Base-by-base conservation (phyloP, 176 grass and related monocot species). In the Miscanthus lutarioriparius region DNA sequence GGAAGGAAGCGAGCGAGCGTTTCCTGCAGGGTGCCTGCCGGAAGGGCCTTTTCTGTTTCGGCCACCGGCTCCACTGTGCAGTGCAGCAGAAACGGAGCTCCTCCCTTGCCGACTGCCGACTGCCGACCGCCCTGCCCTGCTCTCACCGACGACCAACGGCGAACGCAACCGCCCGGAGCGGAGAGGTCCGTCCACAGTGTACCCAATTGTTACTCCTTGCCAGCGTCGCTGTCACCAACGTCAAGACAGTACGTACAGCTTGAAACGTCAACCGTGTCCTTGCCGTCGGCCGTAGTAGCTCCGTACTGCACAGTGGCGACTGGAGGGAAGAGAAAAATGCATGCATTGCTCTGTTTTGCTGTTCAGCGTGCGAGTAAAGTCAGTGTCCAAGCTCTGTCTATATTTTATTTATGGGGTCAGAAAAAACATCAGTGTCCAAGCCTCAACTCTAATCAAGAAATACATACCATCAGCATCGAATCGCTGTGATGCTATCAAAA, bases 1-100 rank as follows among this genome's bases (percentile, higher is more conserved):
- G 83, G 72, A 86, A 86, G 83, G 83, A 72, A 86, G 88, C 82
- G 83, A 81, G 82, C 83, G 83, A 77, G 83, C 82, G 87, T 80
- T 74, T 64, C 39, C 71, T 70, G 77, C 51, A 74, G 40, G 40
- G 10, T 15, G 56, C 56, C 8, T 58, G 20, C 53, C 19, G 2
- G 2, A 37, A 80, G 11, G 40, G 19, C 4, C 64, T 26, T 33
- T 70, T 61, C 3, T 17, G 47, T 7, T 72, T 47, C 10, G n/a
- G 72, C 73, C 65, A 64, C 73, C 65, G 40, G 51, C 47, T 88
- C 65, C 73, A 53, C 73, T 49, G 77, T 32, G 3, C 23, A 9
- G 20, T 58, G 53, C 53, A 58, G 53, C 53, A 58, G 20, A 58
- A 56, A 58, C 53, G 45, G 82, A 10, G 37, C 40, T 33, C 19